Evolutionary conservation across 2,329 filamentous ascomycete species (phyloP), one percentile per base, ranked within the genome.

Genomic region (Neonectria neomacrospora): DNA sequence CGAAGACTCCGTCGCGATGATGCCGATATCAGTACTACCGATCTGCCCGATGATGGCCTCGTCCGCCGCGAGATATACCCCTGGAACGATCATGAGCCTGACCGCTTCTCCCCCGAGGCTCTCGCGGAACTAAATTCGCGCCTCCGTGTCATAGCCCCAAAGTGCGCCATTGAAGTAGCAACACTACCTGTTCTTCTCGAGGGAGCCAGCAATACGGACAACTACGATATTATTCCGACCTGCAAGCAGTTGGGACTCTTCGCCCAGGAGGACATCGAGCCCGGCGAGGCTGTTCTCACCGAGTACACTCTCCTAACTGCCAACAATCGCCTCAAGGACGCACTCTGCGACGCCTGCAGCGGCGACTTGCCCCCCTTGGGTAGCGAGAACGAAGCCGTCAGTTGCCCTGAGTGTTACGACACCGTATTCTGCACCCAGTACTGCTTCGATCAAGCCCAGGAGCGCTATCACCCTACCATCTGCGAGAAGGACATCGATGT

Each of bases 221-320:
- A 73, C 26, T 82, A 82, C 67, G 80, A 83, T n/a, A 80, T 80
- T 42, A 85, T 84, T 16, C 80, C 83, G 9, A 90, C 86, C 5
- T 90, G 89, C 69, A 86, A 87, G 64, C 96, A 99, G 77, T 86
- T 99, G 0, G 96, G 96, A 5, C 85, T 99, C 3, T 98, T 98
- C 76, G 95, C 94, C 8, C 92, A 89, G 71, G 86, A 92, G 67
- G 90, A 97, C 68, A 92, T 98, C 39, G 80, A 82, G 0, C 88
- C 93, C 0, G 92, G 91, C 10, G 91, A 96, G 75, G 83, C 85
- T 6, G 88, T 97, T 2, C 85, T 99, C 30, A 82, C 87, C 51
- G 96, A 99, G 75, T 92, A 91, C 64, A 96, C 94, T 9, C 85
- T 97, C 8, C 82, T 99, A 42, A 97, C 94, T 2, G 94, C 93